Evolutionary conservation across 208 protist species (phyloP), one percentile per base, ranked within the genome.

Genomic region (Strigomonas culicis): DNA sequence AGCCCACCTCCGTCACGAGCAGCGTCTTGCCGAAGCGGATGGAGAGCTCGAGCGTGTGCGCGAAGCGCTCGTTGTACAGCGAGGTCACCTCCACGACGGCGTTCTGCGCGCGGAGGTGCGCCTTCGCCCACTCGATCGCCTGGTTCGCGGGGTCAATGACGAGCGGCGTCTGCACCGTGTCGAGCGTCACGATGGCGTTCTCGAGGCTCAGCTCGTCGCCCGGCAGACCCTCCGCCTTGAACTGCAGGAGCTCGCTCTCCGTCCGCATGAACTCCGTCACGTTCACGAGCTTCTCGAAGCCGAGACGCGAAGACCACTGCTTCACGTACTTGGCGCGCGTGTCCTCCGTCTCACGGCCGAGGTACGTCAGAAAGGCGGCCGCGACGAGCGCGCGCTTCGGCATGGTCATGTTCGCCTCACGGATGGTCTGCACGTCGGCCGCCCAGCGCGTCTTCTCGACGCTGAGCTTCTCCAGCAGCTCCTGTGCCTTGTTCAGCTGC

Each of bases 1-100:
- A 61, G 67, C 98, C 84, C 49, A 98, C 96, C 79, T 99, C 96
- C 25, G 87, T 85, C 59, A 99, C 90, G 8, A 99, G 77, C 31
- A 99, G 79, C 47, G 96, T 99, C 80, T 99, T 99, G 63, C 98
- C 98, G 75, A 99, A 99, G 46, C 98, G 84, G 8, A 99, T 97
- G 39, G 96, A 92, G 10, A 99, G 86, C 83, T 99, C 98, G 1
- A 99, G 78, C 19, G 84, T 97, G 71, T 90, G 96, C 1, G 92
- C 59, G 68, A 99, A 99, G 50, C 93, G 92, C 47, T 95, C 80
- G 72, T 99, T 97, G 70, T 97, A 82, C 34, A 95, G 57, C 19
- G 85, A 96, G 21, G 89, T 70, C 19, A 94, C 74, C 63, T 99
- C 97, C 24, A 95, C 70, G 0, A 84, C 77, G 39, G 72, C 64